Evolutionary conservation across 257 asterid genomes (phyloP).

Genomic region (Nicotiana tabacum): DNA sequence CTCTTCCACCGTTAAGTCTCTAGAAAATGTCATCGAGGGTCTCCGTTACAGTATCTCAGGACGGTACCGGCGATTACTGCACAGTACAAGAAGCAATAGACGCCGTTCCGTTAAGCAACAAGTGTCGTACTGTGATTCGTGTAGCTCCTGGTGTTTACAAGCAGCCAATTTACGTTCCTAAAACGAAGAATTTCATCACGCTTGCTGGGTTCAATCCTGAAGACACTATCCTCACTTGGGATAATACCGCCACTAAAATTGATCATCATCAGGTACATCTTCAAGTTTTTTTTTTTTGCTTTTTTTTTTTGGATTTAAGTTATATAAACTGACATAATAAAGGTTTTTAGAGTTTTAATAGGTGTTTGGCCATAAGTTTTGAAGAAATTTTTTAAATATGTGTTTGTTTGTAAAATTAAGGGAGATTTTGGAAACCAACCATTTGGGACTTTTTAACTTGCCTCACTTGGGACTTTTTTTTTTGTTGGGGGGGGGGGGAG

Average conservation of each 20-base stretch:
- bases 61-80: constrained; percentile 55
- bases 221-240: constrained; percentile 73
- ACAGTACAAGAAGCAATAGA: constrained; percentile 97
- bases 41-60: constrained; percentile 57
- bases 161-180: constrained; percentile 82
- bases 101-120: constrained; percentile 70
- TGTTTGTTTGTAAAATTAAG: no score
- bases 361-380: no score
- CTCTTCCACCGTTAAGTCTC: no score
- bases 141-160: constrained; percentile 71
- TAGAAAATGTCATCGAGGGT: constrained; percentile 22
- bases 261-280: constrained; percentile 71
- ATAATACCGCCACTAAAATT: constrained; percentile 72
- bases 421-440: no score
- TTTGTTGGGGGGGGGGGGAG: no score
- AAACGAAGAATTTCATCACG: constrained; percentile 79
- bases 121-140: constrained; percentile 66
- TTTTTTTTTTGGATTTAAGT: no score
- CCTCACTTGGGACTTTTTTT: no score
- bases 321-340: no score
- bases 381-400: no score
- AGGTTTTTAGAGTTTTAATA: no score
- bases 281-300: not conserved
- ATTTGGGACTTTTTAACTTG: no score
- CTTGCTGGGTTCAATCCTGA: constrained; percentile 78